Evolutionary conservation across 2,329 filamentous ascomycete species (phyloP), one percentile per base, ranked within the genome.

Genomic region (Calonectria pseudoreteaudii): DNA sequence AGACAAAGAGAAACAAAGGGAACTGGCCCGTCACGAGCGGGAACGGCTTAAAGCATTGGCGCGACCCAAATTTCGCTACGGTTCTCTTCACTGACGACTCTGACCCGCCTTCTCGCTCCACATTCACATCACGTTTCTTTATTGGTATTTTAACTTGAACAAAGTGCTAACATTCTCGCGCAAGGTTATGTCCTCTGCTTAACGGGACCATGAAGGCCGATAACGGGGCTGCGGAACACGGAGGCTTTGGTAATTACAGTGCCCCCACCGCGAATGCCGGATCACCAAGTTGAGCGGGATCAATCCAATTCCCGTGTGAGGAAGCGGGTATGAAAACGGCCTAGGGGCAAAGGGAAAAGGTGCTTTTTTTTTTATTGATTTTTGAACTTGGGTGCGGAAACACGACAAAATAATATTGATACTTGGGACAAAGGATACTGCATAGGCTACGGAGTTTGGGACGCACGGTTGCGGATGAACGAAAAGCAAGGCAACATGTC

Each of bases 161-260:
- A 28, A 4, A 52, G 75, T 75, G 72, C 79, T 81, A 78, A 81
- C 78, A 69, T 41, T 73, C 26, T 76, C 70, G 18, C 53, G 69
- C 67, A 89, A 95, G 93, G 84, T 90, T 96, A 80, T 97, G 95
- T 83, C 95, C 95, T 62, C 88, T 97, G 83, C 92, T 97, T 75
- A 97, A 97, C 82, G 95, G 95, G 67, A 94, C 94, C 38, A 94
- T 94, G 87, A 93, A 94, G 77, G 86, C 87, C 49, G 89, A 90
- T 78, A 89, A 89, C 75, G 86, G 87, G 71, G 85, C 86, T n/a
- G 86, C 86, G 47, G 90, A 91, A 75, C 88, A 91, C 74, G 88
- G 90, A 69, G 89, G 90, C 9, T 92, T 92, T 82, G 90, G 90
- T 72, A 88, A 89, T 69, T 90, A 89, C 82, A 86, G 85, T 66